Percentiles rank a stretch among this genome's conserved stretches.
These are phyloP conservation scores for Agaricus subrufescens DNA, from an alignment of 768 basidiomycete genomes.

Conservation along the genomic window DNA sequence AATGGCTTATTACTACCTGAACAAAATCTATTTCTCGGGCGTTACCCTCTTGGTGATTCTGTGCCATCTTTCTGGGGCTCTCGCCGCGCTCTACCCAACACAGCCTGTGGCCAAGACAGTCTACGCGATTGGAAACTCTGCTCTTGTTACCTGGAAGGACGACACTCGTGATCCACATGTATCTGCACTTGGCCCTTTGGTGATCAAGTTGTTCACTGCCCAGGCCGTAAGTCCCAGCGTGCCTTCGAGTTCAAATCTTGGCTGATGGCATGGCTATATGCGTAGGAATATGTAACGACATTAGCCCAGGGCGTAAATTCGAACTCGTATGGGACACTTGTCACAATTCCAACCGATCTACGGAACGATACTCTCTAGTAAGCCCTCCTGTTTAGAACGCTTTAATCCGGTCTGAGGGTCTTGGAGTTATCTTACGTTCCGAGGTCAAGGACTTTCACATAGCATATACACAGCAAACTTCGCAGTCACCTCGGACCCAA, in stretches of 20 bases:
- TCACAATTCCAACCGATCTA: slow-evolving; percentile 1
- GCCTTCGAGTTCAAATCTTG: not conserved
- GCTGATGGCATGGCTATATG: slow-evolving; percentile 1
- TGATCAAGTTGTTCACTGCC: slow-evolving; percentile 41
- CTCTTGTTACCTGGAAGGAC: slow-evolving; percentile 46
- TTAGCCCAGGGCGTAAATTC: slow-evolving; percentile 6
- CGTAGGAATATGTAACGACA: slow-evolving; percentile 1
- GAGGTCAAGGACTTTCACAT: not conserved
- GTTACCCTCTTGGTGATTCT: not conserved
- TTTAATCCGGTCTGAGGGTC: not conserved
- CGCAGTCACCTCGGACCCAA: not conserved
- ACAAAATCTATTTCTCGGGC: slow-evolving; percentile 17
- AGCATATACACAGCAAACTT: slow-evolving; percentile 7
- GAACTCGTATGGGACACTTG: not conserved
- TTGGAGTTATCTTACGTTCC: slow-evolving; percentile 1
- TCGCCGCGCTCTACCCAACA: slow-evolving; percentile 45
- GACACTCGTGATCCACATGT: slow-evolving; percentile 37
- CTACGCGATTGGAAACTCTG: slow-evolving; percentile 37
- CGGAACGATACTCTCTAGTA: slow-evolving; percentile 9
- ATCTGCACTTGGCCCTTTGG: slow-evolving; percentile 33
- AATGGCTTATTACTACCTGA: slow-evolving; percentile 15
- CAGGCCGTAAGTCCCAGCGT: slow-evolving; percentile 31
- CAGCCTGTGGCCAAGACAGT: slow-evolving; percentile 41
- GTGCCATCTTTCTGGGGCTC: slow-evolving; percentile 5
- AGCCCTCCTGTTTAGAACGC: not conserved